Evolutionary conservation across 805 yeast species (phyloP), one percentile per base, ranked within the genome.

Genomic region (Wickerhamiella cacticola): DNA sequence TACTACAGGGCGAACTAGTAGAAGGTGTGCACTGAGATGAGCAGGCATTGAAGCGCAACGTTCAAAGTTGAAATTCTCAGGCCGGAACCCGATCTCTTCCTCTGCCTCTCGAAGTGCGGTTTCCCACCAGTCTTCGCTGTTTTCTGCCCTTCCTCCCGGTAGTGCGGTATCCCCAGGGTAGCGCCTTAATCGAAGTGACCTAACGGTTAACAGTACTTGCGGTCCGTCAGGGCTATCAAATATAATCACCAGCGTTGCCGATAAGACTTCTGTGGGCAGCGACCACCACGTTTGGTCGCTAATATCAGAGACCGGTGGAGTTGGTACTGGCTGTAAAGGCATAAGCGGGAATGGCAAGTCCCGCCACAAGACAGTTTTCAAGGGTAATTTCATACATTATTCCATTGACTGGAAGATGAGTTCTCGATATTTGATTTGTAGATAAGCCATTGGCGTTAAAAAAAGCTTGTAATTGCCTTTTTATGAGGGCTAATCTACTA

Each of bases 91-190:
- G 8, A 43, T 43, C 28, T 48, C 50, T 35, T 48, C 50, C 3
- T 23, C 3, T 2, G 50, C 47, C 22, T 48, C 50, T 10, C 50
- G 44, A 29, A 48, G 40, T 16, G 50, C 47, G 16, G 50, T 48
- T 10, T 33, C 42, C 50, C 50, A 48, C 50, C 50, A 48, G 29
- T 31, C 41, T 35, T 48, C 50, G 34, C 45, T 38, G 5, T 24
- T 26, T 25, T 48, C 50, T 3, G 50, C 50, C 10, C 47, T 22
- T 3, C 50, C 50, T 8, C 50, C 50, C 3, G 50, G 50, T 3
- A 48, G 23, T 4, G 50, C 47, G 13, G 50, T 29, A n/a, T 48
- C 50, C 6, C 50, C 50, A 16, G 50, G 48, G 29, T 48, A 43
- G 7, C 18, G 28, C 31, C 40, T 31, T 29, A 50, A 31, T 5